Base-by-base conservation (phyloP, 2,329 filamentous ascomycete species). In the Aspergillus viridinutans region DNA sequence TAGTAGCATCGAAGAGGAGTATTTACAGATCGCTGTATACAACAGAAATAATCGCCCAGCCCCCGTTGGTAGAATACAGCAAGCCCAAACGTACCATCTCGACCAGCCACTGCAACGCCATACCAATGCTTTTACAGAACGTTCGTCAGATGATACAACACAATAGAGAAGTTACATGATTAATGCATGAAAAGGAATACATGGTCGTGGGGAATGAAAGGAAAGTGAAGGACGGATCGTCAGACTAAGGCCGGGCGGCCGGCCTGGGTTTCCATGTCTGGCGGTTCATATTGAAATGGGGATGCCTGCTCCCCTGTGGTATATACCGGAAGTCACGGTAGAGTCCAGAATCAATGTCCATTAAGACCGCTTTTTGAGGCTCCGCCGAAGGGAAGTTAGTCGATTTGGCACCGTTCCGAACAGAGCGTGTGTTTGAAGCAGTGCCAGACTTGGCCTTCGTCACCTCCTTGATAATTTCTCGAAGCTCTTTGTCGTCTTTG, bases 401-500 rank as follows among this genome's bases (percentile, higher is more conserved):
- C 17, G 68, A 53, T n/a, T 72, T 73, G 23, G 67, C 53, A 38
- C 67, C 67, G 3, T 66, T 51, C 53, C 69, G 74, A 2, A 65
- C 55, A 25, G 62, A 53, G 17, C 58, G 60, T n/a, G 67, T 6
- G 10, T 42, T 58, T 12, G 69, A 49, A 4, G 65, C 25, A n/a
- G 64, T n/a, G 26, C 58, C 38, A 26, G 62, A 40, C 26, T 64
- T 65, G 38, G 63, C 61, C 65, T 80, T 81, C 57, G 75, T 81
- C 54, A 80, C 72, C 1, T 86, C 82, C 60, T 84, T 88, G 63
- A 95, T 74, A 43, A 96, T 86, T 0, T 88, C 82, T 12, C 81
- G 81, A 1, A 97, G 78, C 69, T 97, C 92, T 28, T 83, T 76
- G 45, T 95, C 90, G 54, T 86, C 81, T 35, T 80, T 83, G 5